Base-by-base conservation (phyloP, 495 filamentous ascomycete genomes). In the Astrothelium subdiscretum region DNA sequence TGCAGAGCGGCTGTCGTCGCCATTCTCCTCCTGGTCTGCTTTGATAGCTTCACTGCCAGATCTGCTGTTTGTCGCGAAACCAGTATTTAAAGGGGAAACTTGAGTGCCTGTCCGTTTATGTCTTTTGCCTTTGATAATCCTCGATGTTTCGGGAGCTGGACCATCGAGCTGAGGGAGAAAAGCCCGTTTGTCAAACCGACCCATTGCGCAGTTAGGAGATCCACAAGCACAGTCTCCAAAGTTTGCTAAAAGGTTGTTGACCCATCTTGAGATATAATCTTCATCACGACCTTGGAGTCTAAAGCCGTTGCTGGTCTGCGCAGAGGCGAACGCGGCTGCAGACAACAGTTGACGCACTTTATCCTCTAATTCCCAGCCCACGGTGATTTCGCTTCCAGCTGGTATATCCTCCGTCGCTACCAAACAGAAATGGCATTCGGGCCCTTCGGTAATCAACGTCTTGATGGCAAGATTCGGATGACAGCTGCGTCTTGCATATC, bases 161-260 rank as follows among this genome's bases (percentile, higher is more conserved):
- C 48, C 48, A 24, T 54, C 48, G 24, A 54, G n/a, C 5, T 54
- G 48, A 8, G 48, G 6, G 32, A 11, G 12, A 26, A 13, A 24
- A 18, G 40, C 32, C 54, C 66, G 40, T 59, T 65, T 63, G 75
- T 90, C 87, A 48, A 92, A 85, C n/a, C 81, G 84, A 29, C 82
- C 81, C 69, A 95, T 82, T 6, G 84, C 77, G 68, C 91, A 95
- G 31, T 84, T 62, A 26, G 48, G 79, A 0, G 81, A 77, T 2
- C 81, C 72, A 72, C 92, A 97, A 3, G 91, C 91, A 75, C 92
- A 97, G 10, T 89, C 90, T 31, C 92, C 92, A 70, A 91, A 89
- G 68, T 94, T 87, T 4, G 89, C 85, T 1, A 96, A 83, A 8
- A 94, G 83, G 52, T 80, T 82, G 62, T 85, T 82, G n/a, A 92